Base-by-base conservation (phyloP, 768 basidiomycete genomes). In the Macrolepiota albuminosa region DNA sequence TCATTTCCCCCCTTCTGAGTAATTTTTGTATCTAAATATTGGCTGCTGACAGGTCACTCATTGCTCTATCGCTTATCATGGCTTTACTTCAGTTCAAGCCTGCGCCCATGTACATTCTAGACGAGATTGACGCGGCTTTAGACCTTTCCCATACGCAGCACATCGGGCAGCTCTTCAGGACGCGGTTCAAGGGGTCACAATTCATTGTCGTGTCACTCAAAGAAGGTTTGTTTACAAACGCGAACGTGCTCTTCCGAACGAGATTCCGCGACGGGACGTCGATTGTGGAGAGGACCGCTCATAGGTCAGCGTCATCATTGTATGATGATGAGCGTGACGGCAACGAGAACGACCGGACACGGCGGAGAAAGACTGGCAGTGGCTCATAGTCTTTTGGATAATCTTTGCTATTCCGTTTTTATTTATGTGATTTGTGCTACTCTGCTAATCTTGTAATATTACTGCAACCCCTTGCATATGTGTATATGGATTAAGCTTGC, bases 61-160 rank as follows among this genome's bases (percentile, higher is more conserved):
- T 99, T 68, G 97, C 97, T 0, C 83, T 99, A 0, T 98, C 96
- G 13, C 81, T 99, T 42, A 98, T 98, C 77, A 96, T 99, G 95
- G 91, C 97, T 0, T 84, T 99, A 18, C 85, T 98, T n/a, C 95
- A 98, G 71, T 98, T 98, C 82, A 98, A 98, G 69, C 95, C 96
- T 8, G 95, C 96, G 16, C 96, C 95, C 2, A 95, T 98, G 93
- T 98, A 98, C 73, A 99, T 99, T 70, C 84, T 99, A 9, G 97
- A 99, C 75, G 97, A 99, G 74, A 96, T 99, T 63, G 97, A 98
- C 72, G 95, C 97, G 0, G 96, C 96, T 8, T 83, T 98, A 31
- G 97, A 99, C 74, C 77, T 98, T 13, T 95, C 93, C 33, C 94
- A 96, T 66, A 96, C 93, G 1, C 95, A 98, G 68, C 93, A 99